Base-by-base conservation (phyloP, 2,329 filamentous ascomycete species). In the Coniochaeta hoffmannii region DNA sequence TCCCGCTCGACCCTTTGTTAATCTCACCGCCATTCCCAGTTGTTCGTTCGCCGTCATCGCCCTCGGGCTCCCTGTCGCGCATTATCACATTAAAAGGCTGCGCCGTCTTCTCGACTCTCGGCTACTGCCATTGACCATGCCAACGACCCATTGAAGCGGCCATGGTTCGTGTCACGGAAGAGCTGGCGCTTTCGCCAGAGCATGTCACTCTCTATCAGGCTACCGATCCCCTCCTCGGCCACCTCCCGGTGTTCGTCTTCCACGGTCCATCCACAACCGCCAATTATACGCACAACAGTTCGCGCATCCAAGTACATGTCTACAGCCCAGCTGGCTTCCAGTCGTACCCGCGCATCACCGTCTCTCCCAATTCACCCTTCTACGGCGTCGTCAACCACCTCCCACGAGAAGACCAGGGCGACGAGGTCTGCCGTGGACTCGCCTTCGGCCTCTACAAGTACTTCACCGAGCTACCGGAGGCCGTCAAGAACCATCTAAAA, bases 371-470 rank as follows among this genome's bases (percentile, higher is more conserved):
- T 66, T 96, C 93, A 50, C 85, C 90, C 53, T 88, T 95, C 66
- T 97, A 97, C 71, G 82, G 85, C 62, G 93, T 92, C 55, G 94
- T 99, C 69, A 86, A 89, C 68, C 85, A 92, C 69, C 81, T 99
- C 44, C 91, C 94, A 41, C 87, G 91, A 67, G 93, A 97, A 68
- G 91, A 92, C 71, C 94, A 97, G 75, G 93, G 93, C 65, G 93
- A 97, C 69, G 93, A 97, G 71, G 80, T 96, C 61, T 95, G 88
- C 72, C 86, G 94, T 49, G 94, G 88, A 17, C 80, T 99, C 55
- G 94, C 93, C 50, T 96, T 97, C 71, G 91, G 90, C 56, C 78
- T 99, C 62, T 88, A 87, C 76, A 97, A 96, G 70, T 99, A 97
- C 77, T 97, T 97, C 68, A 81, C 83, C 58, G 93, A 97, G 72